phyloP scores from a whole-genome alignment of 2,329 filamentous ascomycete species.

The Teratosphaeriaceae sp. region DNA sequence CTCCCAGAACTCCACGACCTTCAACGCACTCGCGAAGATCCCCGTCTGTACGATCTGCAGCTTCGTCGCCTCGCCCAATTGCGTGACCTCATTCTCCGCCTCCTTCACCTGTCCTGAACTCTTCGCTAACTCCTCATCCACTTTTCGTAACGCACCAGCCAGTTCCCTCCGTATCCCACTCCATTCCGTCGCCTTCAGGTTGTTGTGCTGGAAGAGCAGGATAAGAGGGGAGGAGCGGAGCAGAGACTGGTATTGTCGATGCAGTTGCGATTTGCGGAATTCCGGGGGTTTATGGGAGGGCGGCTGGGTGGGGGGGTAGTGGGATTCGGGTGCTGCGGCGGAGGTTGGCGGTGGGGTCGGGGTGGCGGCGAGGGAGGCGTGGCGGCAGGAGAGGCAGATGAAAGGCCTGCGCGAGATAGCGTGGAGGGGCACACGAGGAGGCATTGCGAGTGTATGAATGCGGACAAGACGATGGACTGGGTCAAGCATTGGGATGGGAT shows the following conservation, averaged over 20 bases:
- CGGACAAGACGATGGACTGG: background rate
- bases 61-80: slow-evolving; percentile 43
- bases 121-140: slow-evolving; percentile 54
- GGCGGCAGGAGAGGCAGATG: background rate
- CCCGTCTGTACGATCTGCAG: slow-evolving; percentile 81
- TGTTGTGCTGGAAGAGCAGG: slow-evolving; percentile 79
- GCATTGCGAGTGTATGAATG: background rate
- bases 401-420: too few species aligned
- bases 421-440: too few species aligned
- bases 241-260: slow-evolving; percentile 79
- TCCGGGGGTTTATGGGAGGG: slow-evolving; percentile 81
- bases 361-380: slow-evolving; percentile 28
- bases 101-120: slow-evolving; percentile 65
- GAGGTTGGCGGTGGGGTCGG: slow-evolving; percentile 47
- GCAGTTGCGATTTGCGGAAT: slow-evolving; percentile 82
- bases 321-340: slow-evolving; percentile 42
- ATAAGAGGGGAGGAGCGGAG: slow-evolving; percentile 79
- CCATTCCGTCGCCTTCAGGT: slow-evolving; percentile 69
- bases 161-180: slow-evolving; percentile 65
- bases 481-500: background rate
- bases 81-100: too few species aligned
- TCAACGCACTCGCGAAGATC: slow-evolving; percentile 79
- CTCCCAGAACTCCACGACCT: slow-evolving; percentile 74
- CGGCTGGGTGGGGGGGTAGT: slow-evolving; percentile 63
- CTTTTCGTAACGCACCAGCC: slow-evolving; percentile 51